These are phyloP conservation scores for Aspergillus spinulosporus DNA, from an alignment of 2,329 filamentous ascomycete genomes.

Conservation along the genomic window DNA sequence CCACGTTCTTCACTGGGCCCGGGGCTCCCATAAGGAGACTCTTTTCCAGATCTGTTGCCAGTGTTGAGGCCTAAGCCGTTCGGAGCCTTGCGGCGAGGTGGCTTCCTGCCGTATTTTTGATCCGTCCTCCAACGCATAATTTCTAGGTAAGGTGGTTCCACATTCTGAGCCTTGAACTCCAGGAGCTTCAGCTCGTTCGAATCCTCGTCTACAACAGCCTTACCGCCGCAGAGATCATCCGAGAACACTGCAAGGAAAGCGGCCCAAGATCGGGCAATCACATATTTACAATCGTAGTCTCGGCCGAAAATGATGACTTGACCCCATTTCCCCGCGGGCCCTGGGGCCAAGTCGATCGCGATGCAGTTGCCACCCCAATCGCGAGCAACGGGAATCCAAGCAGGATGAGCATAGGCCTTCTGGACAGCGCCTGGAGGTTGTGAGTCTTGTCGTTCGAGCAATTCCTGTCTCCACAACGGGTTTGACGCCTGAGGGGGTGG, in stretches of 20 bases:
- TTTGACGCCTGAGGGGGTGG: slow-evolving; percentile 58
- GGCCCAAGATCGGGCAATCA: slow-evolving; percentile 88
- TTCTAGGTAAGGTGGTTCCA: slow-evolving; percentile 91
- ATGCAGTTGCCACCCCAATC: slow-evolving; percentile 99
- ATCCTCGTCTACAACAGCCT: slow-evolving; percentile 92
- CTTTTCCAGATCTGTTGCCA: slow-evolving; percentile 47
- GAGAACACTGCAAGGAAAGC: slow-evolving; percentile 82
- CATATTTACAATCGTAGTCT: slow-evolving; percentile 98
- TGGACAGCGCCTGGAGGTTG: slow-evolving; percentile 84
- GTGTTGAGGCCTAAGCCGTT: slow-evolving; percentile 56
- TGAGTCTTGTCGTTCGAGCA: slow-evolving; percentile 80
- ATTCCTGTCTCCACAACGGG: slow-evolving; percentile 77
- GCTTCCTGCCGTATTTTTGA: slow-evolving; percentile 78
- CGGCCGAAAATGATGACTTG: slow-evolving; percentile 96
- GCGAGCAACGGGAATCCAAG: slow-evolving; percentile 92
- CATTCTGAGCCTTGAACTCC: slow-evolving; percentile 84
- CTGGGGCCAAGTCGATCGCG: slow-evolving; percentile 87
- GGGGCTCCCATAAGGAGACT: slow-evolving; percentile 56
- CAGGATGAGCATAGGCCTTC: slow-evolving; percentile 88
- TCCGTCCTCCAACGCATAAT: slow-evolving; percentile 94
- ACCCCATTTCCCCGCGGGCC: slow-evolving; percentile 87
- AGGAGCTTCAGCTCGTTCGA: slow-evolving; percentile 85
- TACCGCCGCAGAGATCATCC: slow-evolving; percentile 85
- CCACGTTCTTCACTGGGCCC: slow-evolving; percentile 49
- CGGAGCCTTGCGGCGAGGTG: slow-evolving; percentile 51